A percentile compares a stretch with the other conserved stretches of the same genome.
These are phyloP conservation scores for Nakaseomyces glabratus DNA, from an alignment of 1,139 yeast genomes.

Conservation along the genomic window DNA sequence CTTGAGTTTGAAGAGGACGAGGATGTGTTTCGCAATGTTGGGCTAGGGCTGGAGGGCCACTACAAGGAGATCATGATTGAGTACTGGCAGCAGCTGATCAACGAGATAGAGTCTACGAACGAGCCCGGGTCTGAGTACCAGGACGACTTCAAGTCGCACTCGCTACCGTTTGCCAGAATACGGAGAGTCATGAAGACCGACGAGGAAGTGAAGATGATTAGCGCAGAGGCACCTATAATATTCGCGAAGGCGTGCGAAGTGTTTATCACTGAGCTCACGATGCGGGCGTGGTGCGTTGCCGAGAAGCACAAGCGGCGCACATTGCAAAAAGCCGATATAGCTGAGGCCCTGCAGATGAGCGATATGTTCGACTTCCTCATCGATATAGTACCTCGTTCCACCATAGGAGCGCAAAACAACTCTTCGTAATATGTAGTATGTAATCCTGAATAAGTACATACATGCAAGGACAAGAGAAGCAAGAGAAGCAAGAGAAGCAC, in stretches of 20 bases:
- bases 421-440: no score
- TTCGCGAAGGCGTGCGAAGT: constrained; percentile 98
- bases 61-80: constrained; percentile 86
- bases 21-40: constrained; percentile 85
- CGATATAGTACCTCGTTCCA: constrained; percentile 93
- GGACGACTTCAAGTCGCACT: constrained; percentile 82
- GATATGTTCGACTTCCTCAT: constrained; percentile 96
- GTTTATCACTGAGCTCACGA: constrained; percentile 89
- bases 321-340: constrained; percentile 85
- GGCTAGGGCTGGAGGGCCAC: constrained; percentile 79
- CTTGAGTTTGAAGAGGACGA: constrained; percentile 34
- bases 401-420: no score
- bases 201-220: constrained; percentile 93
- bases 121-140: constrained; percentile 26
- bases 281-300: constrained; percentile 99
- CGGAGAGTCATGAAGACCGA: constrained; percentile 94
- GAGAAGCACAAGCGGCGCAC: constrained; percentile 93
- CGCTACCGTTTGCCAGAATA: constrained; percentile 86
- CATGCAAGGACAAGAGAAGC: no score
- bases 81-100: constrained; percentile 94
- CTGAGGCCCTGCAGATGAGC: constrained; percentile 86
- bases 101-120: constrained; percentile 55
- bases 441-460: no score
- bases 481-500: no score
- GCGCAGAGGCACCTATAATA: constrained; percentile 94